These are phyloP conservation scores for Termitomyces sp. DNA, from an alignment of 768 basidiomycete genomes.

Conservation along the genomic window DNA sequence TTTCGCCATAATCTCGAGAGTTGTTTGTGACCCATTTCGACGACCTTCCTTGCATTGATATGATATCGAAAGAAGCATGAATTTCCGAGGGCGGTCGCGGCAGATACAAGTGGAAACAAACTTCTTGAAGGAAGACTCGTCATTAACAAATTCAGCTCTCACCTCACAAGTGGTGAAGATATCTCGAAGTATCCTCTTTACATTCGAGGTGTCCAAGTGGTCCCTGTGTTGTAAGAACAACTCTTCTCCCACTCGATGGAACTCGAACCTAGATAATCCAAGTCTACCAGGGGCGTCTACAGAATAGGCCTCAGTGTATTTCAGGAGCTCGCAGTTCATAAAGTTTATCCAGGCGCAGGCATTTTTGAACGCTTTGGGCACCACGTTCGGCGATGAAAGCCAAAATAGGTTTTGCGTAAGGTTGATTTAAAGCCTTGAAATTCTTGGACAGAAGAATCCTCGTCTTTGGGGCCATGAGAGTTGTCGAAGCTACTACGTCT, in stretches of 20 bases:
- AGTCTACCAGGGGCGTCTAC: neutral
- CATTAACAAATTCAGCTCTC: neutral
- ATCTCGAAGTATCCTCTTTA: neutral
- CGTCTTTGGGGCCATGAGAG: no score
- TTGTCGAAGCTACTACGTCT: neutral
- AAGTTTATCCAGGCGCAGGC: no score
- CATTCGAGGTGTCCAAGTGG: neutral
- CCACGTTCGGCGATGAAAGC: no score
- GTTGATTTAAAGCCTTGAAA: no score
- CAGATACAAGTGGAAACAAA: neutral
- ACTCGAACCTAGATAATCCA: neutral
- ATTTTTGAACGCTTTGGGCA: no score
- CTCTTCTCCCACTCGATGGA: neutral
- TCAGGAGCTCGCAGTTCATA: no score
- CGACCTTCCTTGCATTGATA: no score
- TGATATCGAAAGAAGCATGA: neutral
- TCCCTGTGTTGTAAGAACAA: neutral
- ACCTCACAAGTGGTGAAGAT: neutral
- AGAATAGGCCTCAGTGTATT: neutral
- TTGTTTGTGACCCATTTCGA: neutral
- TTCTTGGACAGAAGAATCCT: neutral
- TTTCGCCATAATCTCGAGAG: neutral
- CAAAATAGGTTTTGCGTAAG: no score
- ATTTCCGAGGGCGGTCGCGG: neutral
- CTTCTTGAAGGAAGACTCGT: neutral